Base-by-base conservation (phyloP, 768 basidiomycete species). In the Cyathus striatus region DNA sequence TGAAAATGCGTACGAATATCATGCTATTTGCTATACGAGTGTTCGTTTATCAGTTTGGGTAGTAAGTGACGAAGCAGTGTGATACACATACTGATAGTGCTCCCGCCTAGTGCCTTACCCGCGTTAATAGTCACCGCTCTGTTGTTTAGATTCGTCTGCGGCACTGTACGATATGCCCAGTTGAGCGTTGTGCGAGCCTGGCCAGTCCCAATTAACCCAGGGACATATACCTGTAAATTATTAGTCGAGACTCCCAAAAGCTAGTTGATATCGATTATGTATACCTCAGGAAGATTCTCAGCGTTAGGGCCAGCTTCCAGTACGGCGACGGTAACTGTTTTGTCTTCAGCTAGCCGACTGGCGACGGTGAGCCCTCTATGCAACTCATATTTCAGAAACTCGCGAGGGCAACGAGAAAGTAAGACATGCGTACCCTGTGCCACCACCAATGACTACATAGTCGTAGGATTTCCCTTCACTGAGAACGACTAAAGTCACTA, bases 51-150 rank as follows among this genome's bases (percentile, higher is more conserved):
- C 9, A 40, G 40, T 23, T 6, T 41, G 14, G 33, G 25, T 14
- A 42, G 26, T 30, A n/a, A n/a, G 5, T 2, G 6, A n/a, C 5
- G 14, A 6, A 27, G n/a, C 7, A 46, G 26, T 14, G 5, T 5
- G 30, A n/a, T 5, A 25, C 16, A 49, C 56, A 23, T 45, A 57
- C 56, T 70, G 5, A 79, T 73, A 6, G 78, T 74, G 6, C 72
- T 74, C 1, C 81, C 81, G 38, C 82, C 81, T 20, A 85, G 66
- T 13, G 74, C 73, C 52, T 78, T 80, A 2, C 63, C 63, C 1
- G 63, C 63, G 25, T 52, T 52, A 10, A 65, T 50, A 2, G 62
- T 49, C 16, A 76, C 45, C 5, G 46, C 52, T 13, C 75, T 63
- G 45, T 69, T 65, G 37, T 57, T 57, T 6, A 72, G 60, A 35